phyloP scores from a whole-genome alignment of 73 alveolate species.

The Uronychia binucleata region DNA sequence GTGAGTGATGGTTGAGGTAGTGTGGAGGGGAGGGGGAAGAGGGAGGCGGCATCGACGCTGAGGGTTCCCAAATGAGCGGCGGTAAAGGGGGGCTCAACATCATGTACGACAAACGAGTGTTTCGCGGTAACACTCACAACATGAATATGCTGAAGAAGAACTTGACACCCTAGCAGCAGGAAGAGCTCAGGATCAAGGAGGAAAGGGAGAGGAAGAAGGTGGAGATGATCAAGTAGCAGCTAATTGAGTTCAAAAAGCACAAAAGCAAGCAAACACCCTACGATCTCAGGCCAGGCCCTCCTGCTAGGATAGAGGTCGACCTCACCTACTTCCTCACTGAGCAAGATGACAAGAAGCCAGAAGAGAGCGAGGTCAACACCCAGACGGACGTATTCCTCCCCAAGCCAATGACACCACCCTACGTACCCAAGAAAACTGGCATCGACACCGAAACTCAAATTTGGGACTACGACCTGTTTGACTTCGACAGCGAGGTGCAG shows the following conservation, averaged over 20 bases:
- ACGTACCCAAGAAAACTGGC: conserved; percentile 97
- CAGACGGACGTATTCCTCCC: conserved; percentile 94
- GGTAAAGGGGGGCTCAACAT: not conserved
- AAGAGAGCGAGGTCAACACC: conserved; percentile 69
- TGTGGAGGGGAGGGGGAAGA: too few species aligned
- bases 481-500: conserved; percentile 94
- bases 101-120: conserved; percentile 79
- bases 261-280: conserved; percentile 76
- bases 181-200: conserved; percentile 50
- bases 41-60: not conserved
- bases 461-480: conserved; percentile 95
- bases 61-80: not conserved
- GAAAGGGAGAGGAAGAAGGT: conserved; percentile 68
- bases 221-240: conserved; percentile 61
- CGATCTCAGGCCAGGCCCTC: conserved; percentile 91
- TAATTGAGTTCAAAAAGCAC: conserved; percentile 74
- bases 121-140: conserved; percentile 84
- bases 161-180: conserved; percentile 62
- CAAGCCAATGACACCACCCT: conserved; percentile 92
- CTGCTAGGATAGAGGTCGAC: conserved; percentile 88
- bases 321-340: conserved; percentile 87
- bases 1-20: too few species aligned
- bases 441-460: conserved; percentile 96
- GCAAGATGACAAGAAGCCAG: conserved; percentile 60
- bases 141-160: conserved; percentile 42